These are phyloP conservation scores for Cladosporium velox DNA, from an alignment of 2,329 filamentous ascomycete species.

Conservation along the genomic window DNA sequence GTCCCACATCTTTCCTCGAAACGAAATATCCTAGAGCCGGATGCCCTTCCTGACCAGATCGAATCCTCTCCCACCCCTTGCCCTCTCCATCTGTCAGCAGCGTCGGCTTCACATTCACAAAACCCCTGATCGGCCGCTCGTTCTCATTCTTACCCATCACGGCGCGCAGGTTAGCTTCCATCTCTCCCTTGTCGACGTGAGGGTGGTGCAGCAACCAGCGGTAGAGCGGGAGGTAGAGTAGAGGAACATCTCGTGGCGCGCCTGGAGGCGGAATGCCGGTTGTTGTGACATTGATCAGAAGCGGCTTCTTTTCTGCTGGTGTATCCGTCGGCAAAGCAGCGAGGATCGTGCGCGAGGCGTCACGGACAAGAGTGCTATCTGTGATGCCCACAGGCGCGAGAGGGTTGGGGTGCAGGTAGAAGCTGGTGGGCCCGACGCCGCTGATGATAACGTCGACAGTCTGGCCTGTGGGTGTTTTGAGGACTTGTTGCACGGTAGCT, in stretches of 20 bases:
- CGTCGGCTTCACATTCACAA: slow-evolving; percentile 41
- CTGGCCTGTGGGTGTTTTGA: slow-evolving; percentile 31
- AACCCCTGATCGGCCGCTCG: slow-evolving; percentile 31
- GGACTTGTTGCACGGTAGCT: slow-evolving; percentile 42
- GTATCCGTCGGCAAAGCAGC: slow-evolving; percentile 32
- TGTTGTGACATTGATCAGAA: slow-evolving; percentile 40
- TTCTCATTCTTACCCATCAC: slow-evolving; percentile 29
- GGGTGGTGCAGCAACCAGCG: slow-evolving; percentile 38
- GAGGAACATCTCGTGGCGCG: slow-evolving; percentile 41
- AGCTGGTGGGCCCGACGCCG: slow-evolving; percentile 47
- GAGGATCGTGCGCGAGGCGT: slow-evolving; percentile 36
- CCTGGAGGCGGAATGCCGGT: slow-evolving; percentile 39
- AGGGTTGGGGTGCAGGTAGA: slow-evolving; percentile 7
- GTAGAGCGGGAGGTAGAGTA: slow-evolving; percentile 39
- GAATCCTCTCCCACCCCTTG: slow-evolving; percentile 34
- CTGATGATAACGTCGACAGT: slow-evolving; percentile 49
- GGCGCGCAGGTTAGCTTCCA: slow-evolving; percentile 38
- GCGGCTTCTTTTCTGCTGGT: slow-evolving; percentile 30
- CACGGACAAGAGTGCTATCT: slow-evolving; percentile 41
- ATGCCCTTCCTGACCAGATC: slow-evolving; percentile 36
- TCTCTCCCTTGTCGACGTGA: slow-evolving; percentile 44
- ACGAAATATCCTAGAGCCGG: slow-evolving; percentile 44
- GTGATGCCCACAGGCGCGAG: slow-evolving; percentile 22
- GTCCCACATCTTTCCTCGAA: slow-evolving; percentile 43
- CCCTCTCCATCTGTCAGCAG: slow-evolving; percentile 39